Percentiles rank a stretch among this genome's conserved stretches.
These are phyloP conservation scores for Cladochytrium tenue DNA, from an alignment of 371 early-diverging fungal genomes.

Conservation along the genomic window DNA sequence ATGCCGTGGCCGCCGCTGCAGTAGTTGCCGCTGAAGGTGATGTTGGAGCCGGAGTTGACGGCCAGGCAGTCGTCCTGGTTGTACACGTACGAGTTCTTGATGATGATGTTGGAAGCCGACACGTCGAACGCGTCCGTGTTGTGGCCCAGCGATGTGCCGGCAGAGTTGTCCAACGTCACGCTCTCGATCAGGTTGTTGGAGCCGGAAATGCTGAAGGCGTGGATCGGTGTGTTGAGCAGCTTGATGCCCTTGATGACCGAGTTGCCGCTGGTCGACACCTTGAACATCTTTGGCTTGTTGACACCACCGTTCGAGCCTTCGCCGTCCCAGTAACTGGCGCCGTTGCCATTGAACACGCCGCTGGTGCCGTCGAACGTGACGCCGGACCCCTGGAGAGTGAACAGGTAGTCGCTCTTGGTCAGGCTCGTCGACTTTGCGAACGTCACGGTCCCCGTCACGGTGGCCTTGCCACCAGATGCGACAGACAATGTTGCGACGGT, in stretches of 20 bases:
- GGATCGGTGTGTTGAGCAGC: slow-evolving; percentile 27
- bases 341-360: too few relatives aligned
- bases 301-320: slow-evolving; percentile 36
- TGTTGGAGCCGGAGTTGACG: slow-evolving; percentile 34
- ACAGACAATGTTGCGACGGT: too few relatives aligned
- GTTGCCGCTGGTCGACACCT: slow-evolving; percentile 13
- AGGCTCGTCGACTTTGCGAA: too few relatives aligned
- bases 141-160: slow-evolving; percentile 27
- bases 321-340: slow-evolving; percentile 42
- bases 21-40: slow-evolving; percentile 21
- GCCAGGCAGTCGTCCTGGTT: slow-evolving; percentile 45
- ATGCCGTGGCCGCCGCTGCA: slow-evolving; percentile 42
- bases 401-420: too few relatives aligned
- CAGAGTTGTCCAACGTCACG: slow-evolving; percentile 35
- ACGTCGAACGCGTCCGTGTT: slow-evolving; percentile 42
- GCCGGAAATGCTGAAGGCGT: slow-evolving; percentile 26
- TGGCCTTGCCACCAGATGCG: too few relatives aligned
- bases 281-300: slow-evolving; percentile 37
- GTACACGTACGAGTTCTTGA: slow-evolving; percentile 25
- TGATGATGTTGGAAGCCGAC: slow-evolving; percentile 15
- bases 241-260: slow-evolving; percentile 21
- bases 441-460: too few relatives aligned
- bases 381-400: too few relatives aligned
- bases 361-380: too few relatives aligned
- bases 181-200: slow-evolving; percentile 20